Evolutionary conservation across 2,329 filamentous ascomycete genomes (phyloP), one percentile per base, ranked within the genome.

Genomic region (Dothidotthia symphoricarpi): DNA sequence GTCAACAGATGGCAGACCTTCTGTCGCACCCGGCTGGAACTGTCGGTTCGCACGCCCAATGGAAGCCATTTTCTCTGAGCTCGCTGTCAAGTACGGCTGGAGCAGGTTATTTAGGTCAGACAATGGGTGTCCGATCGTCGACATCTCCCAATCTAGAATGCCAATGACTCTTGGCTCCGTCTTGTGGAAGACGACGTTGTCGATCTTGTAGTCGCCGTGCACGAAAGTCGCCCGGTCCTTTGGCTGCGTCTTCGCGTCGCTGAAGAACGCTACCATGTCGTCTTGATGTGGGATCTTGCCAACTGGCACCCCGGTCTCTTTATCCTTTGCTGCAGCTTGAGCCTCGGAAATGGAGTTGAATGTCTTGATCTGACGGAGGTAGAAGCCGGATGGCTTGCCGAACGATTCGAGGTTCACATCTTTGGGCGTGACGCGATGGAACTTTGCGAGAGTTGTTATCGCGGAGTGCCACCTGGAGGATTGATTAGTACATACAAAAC

Each of bases 131-230:
- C 93, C 93, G 37, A 96, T 83, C 0, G 93, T 97, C 24, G 88
- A 89, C 88, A 98, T 95, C 72, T 97, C 93, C 63, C 67, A 85
- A 78, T 98, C 93, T 5, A 97, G 71, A 37, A 97, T 89, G 3
- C 91, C 93, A 67, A 97, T 90, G 10, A 97, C 90, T 36, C 83
- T 75, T 5, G 90, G 82, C 65, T 91, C 85, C 0, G 86, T 90
- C 69, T 86, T 86, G 72, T 96, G 88, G 66, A 95, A 98, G 32
- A 74, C 71, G 17, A 75, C 59, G 39, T 75, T 76, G 49, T 75
- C 73, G 37, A 75, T 95, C 74, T 97, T 98, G 74, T 91, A 98
- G 67, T 98, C 93, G 24, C 93, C 93, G 61, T 97, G 93, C 19
- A 97, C 83, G 47, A 96, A 77, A 4, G 83, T 85, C 15, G 78